Evolutionary conservation across 2,329 filamentous ascomycete genomes (phyloP).

Genomic region (Periconia sp.): DNA sequence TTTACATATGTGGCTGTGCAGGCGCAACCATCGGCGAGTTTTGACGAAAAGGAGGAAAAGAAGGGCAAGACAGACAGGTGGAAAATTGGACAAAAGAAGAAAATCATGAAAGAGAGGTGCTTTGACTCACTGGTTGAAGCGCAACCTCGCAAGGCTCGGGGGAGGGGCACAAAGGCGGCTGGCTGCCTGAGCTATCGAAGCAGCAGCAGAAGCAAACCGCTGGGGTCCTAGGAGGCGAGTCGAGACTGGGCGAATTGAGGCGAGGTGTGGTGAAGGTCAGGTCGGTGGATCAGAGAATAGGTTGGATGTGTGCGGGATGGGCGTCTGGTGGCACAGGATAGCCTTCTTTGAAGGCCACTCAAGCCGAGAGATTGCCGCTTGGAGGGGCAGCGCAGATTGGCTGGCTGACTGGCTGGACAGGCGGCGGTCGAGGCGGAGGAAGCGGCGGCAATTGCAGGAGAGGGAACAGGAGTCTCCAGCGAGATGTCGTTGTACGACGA

Average conservation of each 20-base stretch:
- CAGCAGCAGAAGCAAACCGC: constrained; percentile 22
- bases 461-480: constrained; percentile 6
- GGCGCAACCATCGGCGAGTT: constrained; percentile 12
- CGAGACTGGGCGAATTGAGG: neutral
- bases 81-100: neutral
- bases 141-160: constrained; percentile 1
- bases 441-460: constrained; percentile 9
- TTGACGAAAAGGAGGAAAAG: constrained; percentile 14
- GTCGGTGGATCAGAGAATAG: neutral
- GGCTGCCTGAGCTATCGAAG: constrained; percentile 5
- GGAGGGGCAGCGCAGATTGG: constrained; percentile 8
- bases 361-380: constrained; percentile 13
- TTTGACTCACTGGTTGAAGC: constrained; percentile 37
- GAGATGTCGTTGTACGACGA: constrained; percentile 26
- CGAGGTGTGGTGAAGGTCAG: too few relatives aligned
- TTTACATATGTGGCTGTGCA: neutral
- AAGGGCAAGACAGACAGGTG: neutral
- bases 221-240: constrained; percentile 5
- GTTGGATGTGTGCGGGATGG: constrained; percentile 6
- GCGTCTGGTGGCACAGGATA: constrained; percentile 29
- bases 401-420: neutral
- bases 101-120: constrained; percentile 1
- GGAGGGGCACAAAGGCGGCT: constrained; percentile 6
- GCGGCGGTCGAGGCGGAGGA: too few relatives aligned
- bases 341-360: constrained; percentile 24